These are phyloP conservation scores for Talaromyces sp. DNA, from an alignment of 2,329 filamentous ascomycete species.

Conservation along the genomic window DNA sequence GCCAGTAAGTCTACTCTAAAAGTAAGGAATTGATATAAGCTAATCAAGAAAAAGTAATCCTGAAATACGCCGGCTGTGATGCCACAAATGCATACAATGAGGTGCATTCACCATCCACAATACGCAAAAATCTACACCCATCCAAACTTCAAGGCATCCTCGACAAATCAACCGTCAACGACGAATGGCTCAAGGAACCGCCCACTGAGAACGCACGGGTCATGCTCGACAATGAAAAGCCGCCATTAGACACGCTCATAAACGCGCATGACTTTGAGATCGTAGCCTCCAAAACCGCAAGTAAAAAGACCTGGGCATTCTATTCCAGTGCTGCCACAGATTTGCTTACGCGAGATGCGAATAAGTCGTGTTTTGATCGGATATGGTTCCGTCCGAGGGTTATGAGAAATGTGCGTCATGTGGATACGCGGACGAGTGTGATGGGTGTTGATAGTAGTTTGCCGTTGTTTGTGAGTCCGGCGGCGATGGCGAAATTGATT, in stretches of 20 bases:
- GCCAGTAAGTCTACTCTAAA: constrained; percentile 40
- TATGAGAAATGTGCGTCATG: constrained; percentile 53
- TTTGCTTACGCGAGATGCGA: constrained; percentile 55
- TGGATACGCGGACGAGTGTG: constrained; percentile 53
- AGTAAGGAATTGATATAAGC: not conserved
- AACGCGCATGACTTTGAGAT: constrained; percentile 60
- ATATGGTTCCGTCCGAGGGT: constrained; percentile 60
- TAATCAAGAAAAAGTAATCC: constrained; percentile 34
- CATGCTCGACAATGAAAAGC: constrained; percentile 38
- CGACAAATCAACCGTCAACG: constrained; percentile 47
- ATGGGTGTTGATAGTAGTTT: constrained; percentile 52
- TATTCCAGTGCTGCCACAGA: constrained; percentile 64
- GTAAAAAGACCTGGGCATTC: constrained; percentile 66
- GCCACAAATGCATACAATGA: constrained; percentile 46
- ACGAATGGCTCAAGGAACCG: constrained; percentile 46
- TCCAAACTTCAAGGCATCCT: constrained; percentile 51
- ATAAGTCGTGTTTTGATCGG: constrained; percentile 52
- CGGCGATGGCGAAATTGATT: constrained; percentile 61
- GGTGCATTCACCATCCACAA: constrained; percentile 47
- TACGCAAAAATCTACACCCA: constrained; percentile 40
- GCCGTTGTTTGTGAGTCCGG: constrained; percentile 63
- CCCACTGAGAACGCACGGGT: constrained; percentile 30
- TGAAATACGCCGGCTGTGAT: constrained; percentile 46
- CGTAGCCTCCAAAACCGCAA: constrained; percentile 54
- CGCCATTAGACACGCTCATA: constrained; percentile 54